Evolutionary conservation across 2,329 filamentous ascomycete genomes (phyloP).

Genomic region (Xylaria sp.): DNA sequence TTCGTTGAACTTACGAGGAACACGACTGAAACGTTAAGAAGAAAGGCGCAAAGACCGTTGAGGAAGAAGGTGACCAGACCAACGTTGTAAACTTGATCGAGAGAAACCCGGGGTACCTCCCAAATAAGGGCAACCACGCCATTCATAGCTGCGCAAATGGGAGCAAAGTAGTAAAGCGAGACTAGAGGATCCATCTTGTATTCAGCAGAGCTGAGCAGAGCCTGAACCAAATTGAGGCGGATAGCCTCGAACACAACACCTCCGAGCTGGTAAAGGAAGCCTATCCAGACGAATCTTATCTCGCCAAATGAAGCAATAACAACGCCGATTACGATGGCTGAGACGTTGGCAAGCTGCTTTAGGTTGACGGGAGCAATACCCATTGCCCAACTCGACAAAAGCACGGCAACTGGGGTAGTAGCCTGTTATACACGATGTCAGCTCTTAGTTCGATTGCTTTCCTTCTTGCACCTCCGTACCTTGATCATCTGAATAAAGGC

Average conservation of each 20-base stretch:
- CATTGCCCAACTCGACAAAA: constrained; percentile 87
- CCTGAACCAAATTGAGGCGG: constrained; percentile 83
- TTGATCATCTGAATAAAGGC: constrained; percentile 99
- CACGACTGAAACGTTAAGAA: constrained; percentile 84
- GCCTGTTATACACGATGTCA: constrained; percentile 59
- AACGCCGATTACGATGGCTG: constrained; percentile 92
- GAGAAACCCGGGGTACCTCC: constrained; percentile 72
- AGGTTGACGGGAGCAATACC: constrained; percentile 84
- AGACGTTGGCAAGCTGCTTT: constrained; percentile 90
- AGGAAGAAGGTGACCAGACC: constrained; percentile 74
- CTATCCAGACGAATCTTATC: constrained; percentile 86
- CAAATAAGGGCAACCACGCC: constrained; percentile 73
- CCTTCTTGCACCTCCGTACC: constrained; percentile 51
- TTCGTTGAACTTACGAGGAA: constrained; percentile 70
- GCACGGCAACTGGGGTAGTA: constrained; percentile 91
- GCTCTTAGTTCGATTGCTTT: neutral
- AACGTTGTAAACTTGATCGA: constrained; percentile 74
- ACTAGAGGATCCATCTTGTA: constrained; percentile 93
- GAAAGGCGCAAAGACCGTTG: constrained; percentile 79
- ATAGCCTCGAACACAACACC: constrained; percentile 84
- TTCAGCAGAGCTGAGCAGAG: constrained; percentile 78
- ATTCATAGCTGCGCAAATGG: constrained; percentile 84
- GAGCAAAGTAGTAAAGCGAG: constrained; percentile 89
- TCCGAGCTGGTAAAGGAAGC: constrained; percentile 78
- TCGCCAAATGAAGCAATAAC: constrained; percentile 94